Evolutionary conservation across 495 filamentous ascomycete species (phyloP).

Genomic region (Trichoderma reesei): DNA sequence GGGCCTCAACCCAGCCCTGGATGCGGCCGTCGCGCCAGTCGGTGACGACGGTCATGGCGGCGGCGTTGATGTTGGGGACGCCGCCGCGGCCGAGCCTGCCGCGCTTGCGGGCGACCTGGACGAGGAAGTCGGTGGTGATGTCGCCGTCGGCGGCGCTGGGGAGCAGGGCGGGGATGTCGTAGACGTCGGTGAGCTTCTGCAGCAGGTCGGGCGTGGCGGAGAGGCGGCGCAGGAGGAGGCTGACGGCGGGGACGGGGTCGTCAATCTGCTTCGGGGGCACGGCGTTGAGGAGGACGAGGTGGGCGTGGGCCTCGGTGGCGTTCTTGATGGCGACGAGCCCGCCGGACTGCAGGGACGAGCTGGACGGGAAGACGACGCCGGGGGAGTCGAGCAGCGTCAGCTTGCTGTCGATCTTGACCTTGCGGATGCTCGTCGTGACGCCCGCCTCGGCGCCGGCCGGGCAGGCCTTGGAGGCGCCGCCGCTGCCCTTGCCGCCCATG

Average conservation of each 20-base stretch:
- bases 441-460: conserved; percentile 89
- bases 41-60: conserved; percentile 84
- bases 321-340: conserved; percentile 40
- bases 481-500: conserved; percentile 51
- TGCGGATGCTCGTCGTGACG: conserved; percentile 78
- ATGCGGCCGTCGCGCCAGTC: conserved; percentile 96
- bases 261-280: conserved; percentile 88
- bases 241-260: conserved; percentile 80
- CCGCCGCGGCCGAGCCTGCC: conserved; percentile 84
- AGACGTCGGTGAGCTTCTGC: conserved; percentile 67
- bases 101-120: conserved; percentile 88
- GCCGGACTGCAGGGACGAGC: conserved; percentile 18
- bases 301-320: conserved; percentile 68
- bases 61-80: conserved; percentile 76
- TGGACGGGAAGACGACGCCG: conserved; percentile 82
- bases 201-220: conserved; percentile 61
- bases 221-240: conserved; percentile 68
- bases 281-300: conserved; percentile 80
- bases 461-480: conserved; percentile 50
- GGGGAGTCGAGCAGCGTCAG: conserved; percentile 91
- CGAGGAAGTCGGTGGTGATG: conserved; percentile 79
- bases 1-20: conserved; percentile 81
- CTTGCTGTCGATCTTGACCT: conserved; percentile 91
- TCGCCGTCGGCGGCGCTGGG: conserved; percentile 50
- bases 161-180: conserved; percentile 71